Evolutionary conservation across 495 filamentous ascomycete genomes (phyloP), one percentile per base, ranked within the genome.

Genomic region (Aspergillus sclerotioniger): DNA sequence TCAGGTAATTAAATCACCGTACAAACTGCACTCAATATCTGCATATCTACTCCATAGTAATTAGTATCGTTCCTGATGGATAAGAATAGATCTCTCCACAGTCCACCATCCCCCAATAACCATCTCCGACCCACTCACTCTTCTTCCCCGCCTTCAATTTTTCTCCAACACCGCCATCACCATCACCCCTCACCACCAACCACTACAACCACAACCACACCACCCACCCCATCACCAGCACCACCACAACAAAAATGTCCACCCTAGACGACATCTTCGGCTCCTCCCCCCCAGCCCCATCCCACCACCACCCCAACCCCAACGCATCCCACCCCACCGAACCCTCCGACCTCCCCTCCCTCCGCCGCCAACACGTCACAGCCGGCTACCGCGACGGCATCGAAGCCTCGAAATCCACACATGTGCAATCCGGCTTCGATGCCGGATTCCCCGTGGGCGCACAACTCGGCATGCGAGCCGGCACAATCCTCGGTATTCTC

Each of bases 351-450:
- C 80, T 91, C 50, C 87, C 88, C n/a, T 82, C 86, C 51, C 82
- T 95, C 13, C 84, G 84, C 58, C 76, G 81, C 43, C 84, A 84
- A 58, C 92, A 97, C 71, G 80, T 82, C 33, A 96, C 86, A 8
- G 84, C 88, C n/a, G 93, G 94, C 50, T 98, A 97, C 73, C 87
- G 93, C 57, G 90, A 93, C 59, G 93, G 94, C 56, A 84, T 97
- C 59, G 77, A 88, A 3, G 64, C 67, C 3, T 87, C 87, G 17
- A 97, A 96, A 70, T 73, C 77, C 13, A 62, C 77, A 49, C 82
- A 81, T 59, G 80, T 95, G 12, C 93, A 98, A 67, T 69, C 71
- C 16, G 93, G 94, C 7, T 97, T 98, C 66, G 94, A 98, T 68
- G 88, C 91, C 54, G 92, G 91, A 0, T 98, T 89, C 58, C 69